Base-by-base conservation (phyloP, 306 rosid species). In the Canavalia ensiformis region DNA sequence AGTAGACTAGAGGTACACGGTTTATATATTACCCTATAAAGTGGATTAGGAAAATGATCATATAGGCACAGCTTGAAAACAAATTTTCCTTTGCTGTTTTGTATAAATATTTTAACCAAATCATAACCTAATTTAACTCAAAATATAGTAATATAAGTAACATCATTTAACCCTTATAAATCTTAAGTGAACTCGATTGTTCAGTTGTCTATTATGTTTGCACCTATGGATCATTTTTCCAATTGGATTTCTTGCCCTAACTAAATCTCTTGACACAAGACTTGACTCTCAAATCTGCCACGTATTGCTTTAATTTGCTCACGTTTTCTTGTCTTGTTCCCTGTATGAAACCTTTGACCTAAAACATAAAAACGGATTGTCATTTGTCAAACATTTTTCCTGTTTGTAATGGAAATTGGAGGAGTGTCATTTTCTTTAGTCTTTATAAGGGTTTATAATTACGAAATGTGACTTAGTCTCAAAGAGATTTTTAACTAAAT, bases 381-480 rank as follows among this genome's bases (percentile, higher is more conserved):
- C 59, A 77, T 77, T 50, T 76, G 71, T 75, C 63, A 78, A 42
- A 31, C 9, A 8, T 13, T 42, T 42, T n/a, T 10, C 55, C 45
- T 6, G 13, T 80, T 29, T 62, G 29, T 5, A 46, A 25, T 5
- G 4, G 50, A 60, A 60, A 42, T 29, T 39, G 57, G 66, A 70
- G 37, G 63, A 57, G 63, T 13, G 30, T 25, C 63, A 70, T 60
- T 59, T 9, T 35, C 13, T 31, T 10, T 65, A 6, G 47, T 52
- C 63, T 52, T 4, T 52, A 34, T 37, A 56, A 56, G 3, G 2
- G 37, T 11, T 7, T 62, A 35, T 34, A 42, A 47, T 33, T 33
- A 6, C 12, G 37, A 76, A 46, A 35, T 49, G 31, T 4, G 66
- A 50, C 67, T 12, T 37, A 8, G 37, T 62, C 49, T 72, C 47